Evolutionary conservation across 305 asterid species (phyloP).

Genomic region (Fraxinus velutina): DNA sequence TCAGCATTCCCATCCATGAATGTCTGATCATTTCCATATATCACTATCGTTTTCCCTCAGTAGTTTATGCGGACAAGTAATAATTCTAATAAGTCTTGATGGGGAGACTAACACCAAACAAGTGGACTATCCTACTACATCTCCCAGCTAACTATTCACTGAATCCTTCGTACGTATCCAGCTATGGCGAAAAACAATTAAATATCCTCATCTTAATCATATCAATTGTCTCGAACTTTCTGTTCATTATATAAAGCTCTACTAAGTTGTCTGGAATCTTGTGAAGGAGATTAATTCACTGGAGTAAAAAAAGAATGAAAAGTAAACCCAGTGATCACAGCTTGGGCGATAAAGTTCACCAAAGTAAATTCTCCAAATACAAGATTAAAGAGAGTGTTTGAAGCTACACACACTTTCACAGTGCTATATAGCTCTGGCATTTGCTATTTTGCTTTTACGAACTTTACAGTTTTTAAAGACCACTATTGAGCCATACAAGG

Average conservation of each 20-base stretch:
- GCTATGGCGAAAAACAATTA: background rate
- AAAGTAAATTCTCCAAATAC: background rate
- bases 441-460: constrained; percentile 3
- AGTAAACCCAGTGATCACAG: background rate
- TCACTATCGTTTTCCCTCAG: background rate
- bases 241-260: background rate
- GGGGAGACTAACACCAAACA: background rate
- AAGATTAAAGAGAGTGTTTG: background rate
- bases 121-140: background rate
- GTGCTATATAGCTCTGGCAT: background rate
- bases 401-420: background rate
- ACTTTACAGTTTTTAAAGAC: background rate
- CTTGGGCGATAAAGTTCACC: background rate
- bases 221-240: background rate
- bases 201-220: background rate
- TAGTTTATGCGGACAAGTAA: background rate
- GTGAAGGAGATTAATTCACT: background rate
- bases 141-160: background rate
- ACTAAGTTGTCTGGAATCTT: background rate
- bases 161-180: background rate
- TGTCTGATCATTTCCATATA: background rate
- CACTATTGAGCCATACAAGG: background rate
- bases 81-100: background rate
- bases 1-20: background rate
- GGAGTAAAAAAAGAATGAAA: background rate